Evolutionary conservation across 208 protist species (phyloP), one percentile per base, ranked within the genome.

Genomic region (Leishmania arabica): DNA sequence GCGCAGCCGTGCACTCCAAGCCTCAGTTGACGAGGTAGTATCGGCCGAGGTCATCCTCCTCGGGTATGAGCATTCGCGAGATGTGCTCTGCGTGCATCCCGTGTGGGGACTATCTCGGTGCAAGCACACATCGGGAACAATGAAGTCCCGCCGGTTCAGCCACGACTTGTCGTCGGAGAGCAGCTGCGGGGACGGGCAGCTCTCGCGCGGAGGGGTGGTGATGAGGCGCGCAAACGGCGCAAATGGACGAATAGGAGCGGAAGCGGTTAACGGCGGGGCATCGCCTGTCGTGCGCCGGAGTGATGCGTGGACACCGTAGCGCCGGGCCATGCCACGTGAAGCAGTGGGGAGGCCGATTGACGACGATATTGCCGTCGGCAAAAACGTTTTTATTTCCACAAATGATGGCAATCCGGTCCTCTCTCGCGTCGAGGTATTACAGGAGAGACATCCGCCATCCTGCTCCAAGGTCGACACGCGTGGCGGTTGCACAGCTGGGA

Each of bases 21-120:
- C 72, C 0, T 49, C 81, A 13, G 71, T 77, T 53, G 81, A 81
- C 31, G 49, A n/a, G 9, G 81, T 51, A 47, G 34, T 78, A 51
- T 58, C 72, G 40, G 34, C 60, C 0, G 81, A n/a, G 6, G 62
- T 42, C 13, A 64, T 1, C 15, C 74, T 4, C 8, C 37, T 77
- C 49, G 24, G 34, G 75, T n/a, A 71, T 58, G 70, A 78, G 4
- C 77, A 13, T 77, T 84, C 81, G 37, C 60, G 56, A 17, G 42
- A 73, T 3, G 37, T n/a, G 77, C 37, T 49, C 27, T 37, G 72
- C 34, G 77, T 53, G 27, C 77, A 77, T 27, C 64, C 7, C 3
- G 64, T 72, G 42, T 81, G 77, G 0, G 76, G 71, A 54, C 64
- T 74, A 51, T 81, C 77, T 15, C 70, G 81, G 64, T n/a, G 49